Evolutionary conservation across 2,329 filamentous ascomycete species (phyloP).

Genomic region (Neocucurbitaria cava): DNA sequence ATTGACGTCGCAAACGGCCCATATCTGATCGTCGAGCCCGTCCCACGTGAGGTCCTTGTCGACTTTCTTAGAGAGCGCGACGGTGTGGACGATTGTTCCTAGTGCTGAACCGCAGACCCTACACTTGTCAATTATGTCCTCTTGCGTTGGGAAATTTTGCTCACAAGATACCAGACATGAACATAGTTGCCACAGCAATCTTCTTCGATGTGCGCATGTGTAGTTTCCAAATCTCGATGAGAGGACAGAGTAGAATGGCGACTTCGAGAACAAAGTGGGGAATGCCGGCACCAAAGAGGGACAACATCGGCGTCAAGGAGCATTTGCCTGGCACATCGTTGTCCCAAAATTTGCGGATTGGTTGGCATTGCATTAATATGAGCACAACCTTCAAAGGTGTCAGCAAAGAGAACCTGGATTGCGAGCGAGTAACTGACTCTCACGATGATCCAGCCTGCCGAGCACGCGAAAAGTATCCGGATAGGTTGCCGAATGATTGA

Average conservation of each 20-base stretch:
- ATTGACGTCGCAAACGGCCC: conserved; percentile 35
- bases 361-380: conserved; percentile 25
- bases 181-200: conserved; percentile 28
- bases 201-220: conserved; percentile 23
- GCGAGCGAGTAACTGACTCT: conserved; percentile 6
- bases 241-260: conserved; percentile 26
- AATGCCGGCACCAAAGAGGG: conserved; percentile 22
- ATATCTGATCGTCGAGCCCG: conserved; percentile 29
- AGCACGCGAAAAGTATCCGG: conserved; percentile 18
- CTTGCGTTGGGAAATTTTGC: background rate
- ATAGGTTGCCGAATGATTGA: conserved; percentile 30
- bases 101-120: conserved; percentile 28
- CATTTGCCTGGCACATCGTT: conserved; percentile 19
- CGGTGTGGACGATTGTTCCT: conserved; percentile 25
- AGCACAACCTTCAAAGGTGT: conserved; percentile 19
- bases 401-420: background rate
- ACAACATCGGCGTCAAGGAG: conserved; percentile 26
- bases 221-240: conserved; percentile 25
- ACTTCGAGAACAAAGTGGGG: conserved; percentile 33
- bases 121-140: background rate
- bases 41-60: conserved; percentile 29
- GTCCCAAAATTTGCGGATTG: conserved; percentile 29
- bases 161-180: conserved; percentile 21
- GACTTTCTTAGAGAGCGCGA: conserved; percentile 15
- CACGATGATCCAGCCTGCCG: conserved; percentile 22